These are phyloP conservation scores for Cystoderma amianthinum DNA, from an alignment of 768 basidiomycete genomes.

Conservation along the genomic window DNA sequence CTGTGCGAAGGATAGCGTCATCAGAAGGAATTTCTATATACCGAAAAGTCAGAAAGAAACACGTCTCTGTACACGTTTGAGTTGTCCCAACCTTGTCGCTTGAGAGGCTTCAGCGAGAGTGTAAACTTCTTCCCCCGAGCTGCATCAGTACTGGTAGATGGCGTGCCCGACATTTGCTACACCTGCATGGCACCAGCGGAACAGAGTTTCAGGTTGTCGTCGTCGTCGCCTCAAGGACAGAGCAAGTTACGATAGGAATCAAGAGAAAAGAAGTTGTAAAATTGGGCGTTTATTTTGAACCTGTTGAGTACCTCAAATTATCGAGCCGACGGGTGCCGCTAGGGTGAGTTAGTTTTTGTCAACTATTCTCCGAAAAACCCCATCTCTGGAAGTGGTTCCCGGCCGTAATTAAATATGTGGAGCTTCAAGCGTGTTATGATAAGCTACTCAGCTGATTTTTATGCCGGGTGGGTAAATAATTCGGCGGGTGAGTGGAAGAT, in stretches of 20 bases:
- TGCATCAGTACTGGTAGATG: background rate
- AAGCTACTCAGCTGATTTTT: background rate
- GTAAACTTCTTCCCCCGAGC: background rate
- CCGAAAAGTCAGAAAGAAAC: background rate
- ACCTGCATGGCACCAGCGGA: background rate
- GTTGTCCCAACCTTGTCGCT: background rate
- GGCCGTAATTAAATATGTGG: background rate
- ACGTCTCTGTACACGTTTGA: background rate
- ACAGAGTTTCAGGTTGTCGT: no score
- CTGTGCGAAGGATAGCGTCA: constrained; percentile 36
- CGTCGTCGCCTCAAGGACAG: no score
- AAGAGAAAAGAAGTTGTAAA: no score
- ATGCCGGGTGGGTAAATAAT: no score
- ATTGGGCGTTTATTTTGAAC: no score
- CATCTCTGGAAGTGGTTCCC: background rate
- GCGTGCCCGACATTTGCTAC: background rate
- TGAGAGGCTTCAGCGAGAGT: background rate
- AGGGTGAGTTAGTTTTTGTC: background rate
- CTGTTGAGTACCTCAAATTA: no score
- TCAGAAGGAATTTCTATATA: constrained; percentile 40
- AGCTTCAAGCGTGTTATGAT: background rate
- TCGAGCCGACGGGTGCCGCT: background rate
- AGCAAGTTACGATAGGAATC: no score
- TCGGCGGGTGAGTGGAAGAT: background rate
- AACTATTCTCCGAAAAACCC: background rate